phyloP scores from a whole-genome alignment of 768 basidiomycete genomes.

The Tricholomella constricta region DNA sequence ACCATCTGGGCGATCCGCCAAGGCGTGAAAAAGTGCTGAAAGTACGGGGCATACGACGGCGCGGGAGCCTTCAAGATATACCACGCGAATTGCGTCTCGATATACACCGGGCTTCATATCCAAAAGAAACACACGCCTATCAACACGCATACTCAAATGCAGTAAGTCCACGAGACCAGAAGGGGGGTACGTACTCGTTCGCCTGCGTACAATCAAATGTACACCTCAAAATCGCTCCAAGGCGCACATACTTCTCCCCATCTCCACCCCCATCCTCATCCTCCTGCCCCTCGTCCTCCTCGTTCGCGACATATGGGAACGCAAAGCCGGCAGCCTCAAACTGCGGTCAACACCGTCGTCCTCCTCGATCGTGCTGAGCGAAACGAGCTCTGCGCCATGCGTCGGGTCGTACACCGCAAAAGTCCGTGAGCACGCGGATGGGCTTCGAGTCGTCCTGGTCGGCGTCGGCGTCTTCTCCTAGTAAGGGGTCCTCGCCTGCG shows the following conservation, averaged over 20 bases:
- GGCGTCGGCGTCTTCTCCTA: conserved; percentile 28
- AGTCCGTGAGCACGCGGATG: conserved; percentile 57
- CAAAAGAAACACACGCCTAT: conserved; percentile 1
- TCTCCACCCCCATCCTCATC: conserved; percentile 25
- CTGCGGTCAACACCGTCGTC: conserved; percentile 40
- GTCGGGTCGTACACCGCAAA: conserved; percentile 61
- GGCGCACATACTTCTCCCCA: conserved; percentile 40
- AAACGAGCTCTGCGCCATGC: conserved; percentile 45
- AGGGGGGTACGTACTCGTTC: conserved; percentile 47
- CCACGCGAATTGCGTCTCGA: conserved; percentile 68
- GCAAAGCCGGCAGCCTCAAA: conserved; percentile 62
- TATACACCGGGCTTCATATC: conserved; percentile 54
- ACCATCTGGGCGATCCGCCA: conserved; percentile 54
- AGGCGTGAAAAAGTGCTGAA: conserved; percentile 50
- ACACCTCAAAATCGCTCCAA: conserved; percentile 49
- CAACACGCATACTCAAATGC: neutral
- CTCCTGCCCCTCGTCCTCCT: conserved; percentile 62
- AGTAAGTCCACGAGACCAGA: conserved; percentile 1
- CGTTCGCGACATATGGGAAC: conserved; percentile 44
- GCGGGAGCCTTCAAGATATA: conserved; percentile 59
- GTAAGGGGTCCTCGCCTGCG: conserved; percentile 43
- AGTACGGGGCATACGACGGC: conserved; percentile 44
- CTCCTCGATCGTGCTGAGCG: conserved; percentile 47
- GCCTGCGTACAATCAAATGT: conserved; percentile 51
- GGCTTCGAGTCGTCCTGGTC: conserved; percentile 58